A percentile compares a stretch with the other conserved stretches of the same genome.
phyloP scores from a whole-genome alignment of 2,329 filamentous ascomycete species.

The Monosporascus sp. region DNA sequence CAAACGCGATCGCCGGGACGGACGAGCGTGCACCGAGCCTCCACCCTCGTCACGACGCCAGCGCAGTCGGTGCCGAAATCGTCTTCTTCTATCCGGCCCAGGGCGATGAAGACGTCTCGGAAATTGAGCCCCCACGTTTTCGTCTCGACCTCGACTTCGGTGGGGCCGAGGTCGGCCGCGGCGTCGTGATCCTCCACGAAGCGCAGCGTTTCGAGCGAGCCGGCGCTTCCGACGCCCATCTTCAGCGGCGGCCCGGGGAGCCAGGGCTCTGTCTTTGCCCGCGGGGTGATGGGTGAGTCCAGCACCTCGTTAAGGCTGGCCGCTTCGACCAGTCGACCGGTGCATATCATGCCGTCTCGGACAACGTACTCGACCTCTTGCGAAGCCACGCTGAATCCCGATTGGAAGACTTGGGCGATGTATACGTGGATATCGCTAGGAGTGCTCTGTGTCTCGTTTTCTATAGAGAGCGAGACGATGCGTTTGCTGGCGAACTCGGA shows the following conservation, averaged over 20 bases:
- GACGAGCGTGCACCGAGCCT: neutral
- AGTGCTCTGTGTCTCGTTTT: neutral
- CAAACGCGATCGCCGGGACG: neutral
- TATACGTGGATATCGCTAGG: neutral
- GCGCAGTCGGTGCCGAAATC: neutral
- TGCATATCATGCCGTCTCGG: neutral
- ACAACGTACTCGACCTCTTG: conserved; percentile 5
- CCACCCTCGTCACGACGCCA: neutral
- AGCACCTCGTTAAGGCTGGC: neutral
- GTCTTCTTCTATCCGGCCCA: neutral
- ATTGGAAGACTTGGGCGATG: neutral
- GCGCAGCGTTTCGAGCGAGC: neutral
- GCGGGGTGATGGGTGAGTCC: neutral
- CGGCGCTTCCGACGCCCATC: neutral
- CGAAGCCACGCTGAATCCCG: neutral
- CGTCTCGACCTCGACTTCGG: neutral
- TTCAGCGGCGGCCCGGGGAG: conserved; percentile 2
- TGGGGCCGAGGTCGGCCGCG: neutral
- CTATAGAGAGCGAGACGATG: conserved; percentile 3
- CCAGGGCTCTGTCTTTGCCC: conserved; percentile 1
- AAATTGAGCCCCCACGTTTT: neutral
- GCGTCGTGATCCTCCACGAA: neutral
- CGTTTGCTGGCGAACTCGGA: conserved; percentile 1
- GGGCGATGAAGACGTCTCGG: neutral
- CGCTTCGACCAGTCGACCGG: conserved; percentile 1